These are phyloP conservation scores for Teratosphaeria gauchensis DNA, from an alignment of 2,329 filamentous ascomycete genomes.

Conservation along the genomic window DNA sequence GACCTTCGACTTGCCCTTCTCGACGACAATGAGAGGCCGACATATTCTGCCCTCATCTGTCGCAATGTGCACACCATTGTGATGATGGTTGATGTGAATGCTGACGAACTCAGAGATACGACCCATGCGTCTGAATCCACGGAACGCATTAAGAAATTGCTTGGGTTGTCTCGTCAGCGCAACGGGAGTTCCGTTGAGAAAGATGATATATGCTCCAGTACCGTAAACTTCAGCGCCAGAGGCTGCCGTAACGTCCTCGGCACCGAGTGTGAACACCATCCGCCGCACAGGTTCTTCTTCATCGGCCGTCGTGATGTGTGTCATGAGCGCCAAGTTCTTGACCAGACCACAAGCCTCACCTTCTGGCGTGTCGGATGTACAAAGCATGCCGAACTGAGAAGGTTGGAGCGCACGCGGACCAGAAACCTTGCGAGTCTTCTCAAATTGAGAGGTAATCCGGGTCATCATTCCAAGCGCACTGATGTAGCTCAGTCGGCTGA, in stretches of 20 bases:
- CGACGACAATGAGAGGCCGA: conserved; percentile 88
- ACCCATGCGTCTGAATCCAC: conserved; percentile 76
- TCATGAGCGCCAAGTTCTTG: conserved; percentile 97
- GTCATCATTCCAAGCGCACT: conserved; percentile 99
- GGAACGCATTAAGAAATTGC: conserved; percentile 73
- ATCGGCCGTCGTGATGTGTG: conserved; percentile 94
- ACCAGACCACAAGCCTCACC: conserved; percentile 96
- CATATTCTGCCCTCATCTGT: conserved; percentile 97
- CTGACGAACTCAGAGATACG: conserved; percentile 94
- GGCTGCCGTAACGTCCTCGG: conserved; percentile 69
- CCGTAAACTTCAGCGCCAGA: conserved; percentile 80
- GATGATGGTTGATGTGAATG: conserved; percentile 90
- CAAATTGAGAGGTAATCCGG: conserved; percentile 93
- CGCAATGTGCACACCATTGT: conserved; percentile 84
- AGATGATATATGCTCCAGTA: conserved; percentile 76
- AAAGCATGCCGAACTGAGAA: conserved; percentile 97
- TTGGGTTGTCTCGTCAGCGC: conserved; percentile 81
- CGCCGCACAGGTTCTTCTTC: conserved; percentile 84
- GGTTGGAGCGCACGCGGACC: conserved; percentile 92
- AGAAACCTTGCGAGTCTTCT: conserved; percentile 94
- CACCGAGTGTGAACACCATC: conserved; percentile 77
- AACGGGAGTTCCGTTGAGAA: conserved; percentile 90
- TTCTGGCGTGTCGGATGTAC: conserved; percentile 93
- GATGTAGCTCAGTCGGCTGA: conserved; percentile 93
- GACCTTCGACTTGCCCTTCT: conserved; percentile 74